Evolutionary conservation across 179 eudicot species (phyloP), one percentile per base, ranked within the genome.

Genomic region (Heliamphora pulchella): DNA sequence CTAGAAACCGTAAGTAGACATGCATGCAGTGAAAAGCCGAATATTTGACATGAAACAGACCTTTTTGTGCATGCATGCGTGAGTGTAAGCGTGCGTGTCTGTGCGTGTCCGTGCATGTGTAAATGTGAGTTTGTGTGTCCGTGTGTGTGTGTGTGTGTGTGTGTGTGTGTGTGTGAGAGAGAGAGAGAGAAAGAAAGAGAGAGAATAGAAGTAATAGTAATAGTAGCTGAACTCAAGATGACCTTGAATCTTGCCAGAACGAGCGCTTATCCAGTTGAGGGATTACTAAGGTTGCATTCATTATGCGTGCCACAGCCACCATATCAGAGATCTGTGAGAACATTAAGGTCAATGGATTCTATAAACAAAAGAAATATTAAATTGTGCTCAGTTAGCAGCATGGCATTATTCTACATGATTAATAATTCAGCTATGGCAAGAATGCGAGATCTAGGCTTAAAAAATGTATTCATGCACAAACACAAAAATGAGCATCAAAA

Each of bases 201-300:
- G 17, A 43, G 43, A 75, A 1, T 64, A 71, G 51, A 53, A 53
- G 17, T 22, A 8, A 78, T 48, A 81, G 82, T 54, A 73, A 17
- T 46, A 64, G 73, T 41, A 61, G 20, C 50, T 51, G 18, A 57
- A 76, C 63, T 70, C 14, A 51, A 77, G 76, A 58, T 82, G 15
- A 94, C 98, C 98, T 94, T 80, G 92, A 86, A 88, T 94, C 98
- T 80, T 91, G 89, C 98, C 98, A 94, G 79, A 93, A 94, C 59
- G 98, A 94, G 80, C 91, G 90, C 81, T 88, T 94, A 81, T 94
- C 98, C 77, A 94, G 86, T 76, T 86, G 90, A 76, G 98, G 98
- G 83, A 94, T 93, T 79, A 94, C 96, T 78, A 94, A 82, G 48
- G 97, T 93, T 71, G 96, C 96, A 86, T 93, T 91, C 96, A 94